Base-by-base conservation (phyloP, 2,329 filamentous ascomycete genomes). In the Teratosphaeria viscida region DNA sequence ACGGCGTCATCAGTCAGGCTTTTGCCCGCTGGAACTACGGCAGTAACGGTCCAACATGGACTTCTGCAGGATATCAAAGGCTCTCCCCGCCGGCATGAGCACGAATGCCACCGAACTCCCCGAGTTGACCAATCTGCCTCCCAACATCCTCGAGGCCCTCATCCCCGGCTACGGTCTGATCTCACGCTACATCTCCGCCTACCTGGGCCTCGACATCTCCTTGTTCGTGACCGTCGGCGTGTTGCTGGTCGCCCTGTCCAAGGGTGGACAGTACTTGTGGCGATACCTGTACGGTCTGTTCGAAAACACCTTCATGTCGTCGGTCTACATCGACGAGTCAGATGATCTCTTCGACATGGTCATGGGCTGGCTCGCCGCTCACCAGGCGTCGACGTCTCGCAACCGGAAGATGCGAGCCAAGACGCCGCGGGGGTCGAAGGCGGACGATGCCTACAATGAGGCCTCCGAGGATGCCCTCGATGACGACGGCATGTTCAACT, bases 141-240 rank as follows among this genome's bases (percentile, higher is more conserved):
- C 74, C 23, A 76, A 74, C 16, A 70, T 81, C 19, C 71, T 81
- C n/a, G 78, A 81, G 55, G 70, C 76, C 1, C 66, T 81, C n/a
- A 73, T 81, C 39, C 79, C 79, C 8, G 79, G 79, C 16, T 81
- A 81, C 67, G 73, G 76, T 47, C 63, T 79, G 52, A 72, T 80
- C 37, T 78, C 77, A 1, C 72, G 74, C 34, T 74, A 77, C 59
- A 68, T 78, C 29, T 68, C 72, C 7, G 70, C 75, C 3, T 62
- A 71, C 2, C 70, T 79, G 27, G 77, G 78, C 7, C 72, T 81
- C 57, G 79, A 81, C 62, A 73, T 80, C 59, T 78, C 77, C 23
- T 61, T 80, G 49, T 64, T 78, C 56, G 78, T 80, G 32, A 75
- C 76, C 1, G 63, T 75, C 14, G 72, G 72, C 29, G 67, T 79